Conservation (phyloP, 2,329 filamentous ascomycete species). For the Alternaria ethzedia region DNA sequence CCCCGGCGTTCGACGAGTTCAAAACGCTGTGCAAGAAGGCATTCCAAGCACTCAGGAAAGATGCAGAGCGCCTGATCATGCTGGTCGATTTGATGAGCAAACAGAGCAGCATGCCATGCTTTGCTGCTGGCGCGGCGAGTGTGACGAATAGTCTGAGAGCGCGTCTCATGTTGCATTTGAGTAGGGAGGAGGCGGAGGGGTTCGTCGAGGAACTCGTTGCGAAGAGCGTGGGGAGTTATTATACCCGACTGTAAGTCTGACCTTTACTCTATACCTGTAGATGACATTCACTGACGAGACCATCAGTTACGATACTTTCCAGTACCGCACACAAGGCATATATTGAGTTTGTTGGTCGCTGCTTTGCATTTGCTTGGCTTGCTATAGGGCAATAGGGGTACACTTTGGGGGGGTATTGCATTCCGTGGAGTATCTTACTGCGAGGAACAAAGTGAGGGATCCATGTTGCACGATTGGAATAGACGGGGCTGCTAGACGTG, state of each 20-base stretch:
- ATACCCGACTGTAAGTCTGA: constrained; percentile 75
- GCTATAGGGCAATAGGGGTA: not conserved
- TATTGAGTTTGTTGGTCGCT: constrained; percentile 61
- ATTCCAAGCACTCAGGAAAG: constrained; percentile 79
- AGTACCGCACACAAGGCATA: constrained; percentile 87
- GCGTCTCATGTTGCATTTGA: constrained; percentile 81
- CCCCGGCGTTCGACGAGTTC: constrained; percentile 74
- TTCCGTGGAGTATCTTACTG: not conserved
- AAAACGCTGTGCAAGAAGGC: constrained; percentile 82
- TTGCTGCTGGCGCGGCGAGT: constrained; percentile 73
- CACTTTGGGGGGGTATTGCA: not conserved
- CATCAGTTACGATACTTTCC: constrained; percentile 80
- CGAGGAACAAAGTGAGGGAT: not conserved
- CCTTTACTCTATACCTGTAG: not conserved
- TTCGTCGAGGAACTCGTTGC: constrained; percentile 83
- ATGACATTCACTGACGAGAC: too few relatives aligned
- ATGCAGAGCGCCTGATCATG: constrained; percentile 81
- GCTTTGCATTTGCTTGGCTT: not conserved
- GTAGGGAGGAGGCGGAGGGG: constrained; percentile 78
- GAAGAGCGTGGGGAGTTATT: constrained; percentile 86
- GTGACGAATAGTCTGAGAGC: constrained; percentile 73
- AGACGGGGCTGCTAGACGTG: not conserved
- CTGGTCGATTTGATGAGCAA: constrained; percentile 84
- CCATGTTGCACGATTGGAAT: not conserved
- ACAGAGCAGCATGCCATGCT: constrained; percentile 83